Evolutionary conservation across 1,284 basidiomycete species (phyloP), one percentile per base, ranked within the genome.

Genomic region (Xerocomus amazonicus): DNA sequence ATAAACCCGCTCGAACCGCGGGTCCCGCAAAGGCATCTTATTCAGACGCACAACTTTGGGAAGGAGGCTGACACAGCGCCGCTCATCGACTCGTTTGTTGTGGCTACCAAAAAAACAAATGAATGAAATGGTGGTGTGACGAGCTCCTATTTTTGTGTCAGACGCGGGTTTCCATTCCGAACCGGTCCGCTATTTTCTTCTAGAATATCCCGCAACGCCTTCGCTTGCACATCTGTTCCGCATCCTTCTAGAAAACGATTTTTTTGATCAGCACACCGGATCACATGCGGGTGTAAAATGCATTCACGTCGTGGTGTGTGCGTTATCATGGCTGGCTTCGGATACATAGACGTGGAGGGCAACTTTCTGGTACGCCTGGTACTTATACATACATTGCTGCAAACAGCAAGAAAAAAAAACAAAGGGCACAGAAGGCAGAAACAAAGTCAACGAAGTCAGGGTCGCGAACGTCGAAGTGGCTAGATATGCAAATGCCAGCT

Each of bases 351-450:
- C 43, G 47, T 34, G 34, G 8, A 37, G 36, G 19, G 19, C 19
- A 38, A 46, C 51, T 56, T 49, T 44, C 52, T 50, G 52, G 70
- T 71, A 71, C 70, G 48, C 70, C 70, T 45, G 70, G 70, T 70
- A 73, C 68, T 61, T 16, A 72, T 72, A 72, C 65, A 70, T 71
- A 71, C 38, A 52, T 31, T 46, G 55, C 57, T 57, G 53, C 10
- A 40, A 50, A 43, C 55, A 55, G 55, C 52, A 47, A 55, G 54
- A 53, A 38, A 27, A 40, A 46, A 17, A 10, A 23, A 23, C 19
- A 23, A 23, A 23, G 19, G 19, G 19, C 19, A 23, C 10, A 36
- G 52, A 51, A 47, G 29, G 17, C 28, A 38, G 53, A 56, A 54
- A 33, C 27, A 34, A 39, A 26, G 33, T 32, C 16, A 43, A 32